phyloP scores from a whole-genome alignment of 148 eudicot genomes.

The Camellia japonica region DNA sequence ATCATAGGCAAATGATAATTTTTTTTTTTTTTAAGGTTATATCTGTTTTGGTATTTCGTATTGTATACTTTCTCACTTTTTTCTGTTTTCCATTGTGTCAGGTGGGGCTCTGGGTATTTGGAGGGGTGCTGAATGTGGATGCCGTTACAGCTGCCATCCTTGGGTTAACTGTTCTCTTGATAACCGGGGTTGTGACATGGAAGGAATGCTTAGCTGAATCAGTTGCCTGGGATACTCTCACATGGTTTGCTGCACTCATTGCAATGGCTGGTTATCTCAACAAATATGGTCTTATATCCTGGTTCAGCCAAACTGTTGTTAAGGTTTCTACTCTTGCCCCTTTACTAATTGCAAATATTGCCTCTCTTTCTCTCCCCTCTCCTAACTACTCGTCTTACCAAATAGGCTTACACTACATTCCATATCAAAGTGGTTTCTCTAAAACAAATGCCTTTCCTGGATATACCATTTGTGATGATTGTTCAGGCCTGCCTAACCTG shows the following conservation, averaged over 20 bases:
- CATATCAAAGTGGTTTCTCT: neutral
- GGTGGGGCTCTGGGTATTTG: conserved; percentile 97
- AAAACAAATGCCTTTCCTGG: neutral
- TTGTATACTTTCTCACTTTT: neutral
- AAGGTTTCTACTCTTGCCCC: conserved; percentile 45
- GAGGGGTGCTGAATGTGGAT: conserved; percentile 75
- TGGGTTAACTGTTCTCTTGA: conserved; percentile 76
- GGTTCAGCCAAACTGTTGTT: conserved; percentile 97
- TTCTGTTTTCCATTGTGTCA: conserved; percentile 22
- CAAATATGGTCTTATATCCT: conserved; percentile 92
- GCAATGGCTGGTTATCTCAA: conserved; percentile 99
- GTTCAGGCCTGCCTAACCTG: conserved; percentile 1
- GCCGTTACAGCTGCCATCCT: conserved; percentile 98
- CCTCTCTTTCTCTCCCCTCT: neutral
- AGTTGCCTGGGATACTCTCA: conserved; percentile 98
- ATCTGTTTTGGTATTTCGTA: neutral
- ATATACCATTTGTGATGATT: neutral
- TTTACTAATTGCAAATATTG: neutral
- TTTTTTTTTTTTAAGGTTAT: no score
- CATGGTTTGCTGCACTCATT: conserved; percentile 96
- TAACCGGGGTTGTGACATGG: conserved; percentile 94
- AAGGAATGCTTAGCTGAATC: conserved; percentile 88
- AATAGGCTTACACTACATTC: neutral
- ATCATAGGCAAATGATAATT: neutral
- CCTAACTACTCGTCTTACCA: neutral